phyloP scores from a whole-genome alignment of 768 basidiomycete species.

The Auriculariales sp. region DNA sequence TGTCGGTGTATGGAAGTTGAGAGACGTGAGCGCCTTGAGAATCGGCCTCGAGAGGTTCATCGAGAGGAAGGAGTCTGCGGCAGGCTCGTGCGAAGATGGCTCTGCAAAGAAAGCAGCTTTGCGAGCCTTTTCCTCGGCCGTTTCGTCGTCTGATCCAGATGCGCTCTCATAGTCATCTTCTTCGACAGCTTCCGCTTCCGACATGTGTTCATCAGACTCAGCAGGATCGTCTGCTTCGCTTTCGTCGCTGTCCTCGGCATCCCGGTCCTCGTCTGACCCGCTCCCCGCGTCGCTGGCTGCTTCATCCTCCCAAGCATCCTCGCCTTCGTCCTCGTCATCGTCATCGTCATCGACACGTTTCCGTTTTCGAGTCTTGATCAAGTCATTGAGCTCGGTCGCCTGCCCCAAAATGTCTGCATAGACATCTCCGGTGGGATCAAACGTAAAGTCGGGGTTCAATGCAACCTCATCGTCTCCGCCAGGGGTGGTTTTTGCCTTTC shows the following conservation, averaged over 20 bases:
- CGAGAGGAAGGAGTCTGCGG: conserved; percentile 63
- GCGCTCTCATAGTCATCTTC: conserved; percentile 25
- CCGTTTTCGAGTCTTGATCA: conserved; percentile 52
- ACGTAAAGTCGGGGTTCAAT: conserved; percentile 71
- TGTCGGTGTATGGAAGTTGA: conserved; percentile 75
- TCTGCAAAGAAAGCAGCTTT: conserved; percentile 71
- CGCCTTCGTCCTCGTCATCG: conserved; percentile 8
- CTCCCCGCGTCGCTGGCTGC: conserved; percentile 1
- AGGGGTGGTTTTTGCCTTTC: conserved; percentile 10
- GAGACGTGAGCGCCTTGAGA: conserved; percentile 72
- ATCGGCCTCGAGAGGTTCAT: conserved; percentile 95
- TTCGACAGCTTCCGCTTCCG: conserved; percentile 16
- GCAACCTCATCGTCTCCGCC: conserved; percentile 36
- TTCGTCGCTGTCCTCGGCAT: conserved; percentile 16
- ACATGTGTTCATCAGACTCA: conserved; percentile 10
- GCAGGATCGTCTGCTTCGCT: conserved; percentile 12
- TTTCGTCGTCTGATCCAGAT: conserved; percentile 48
- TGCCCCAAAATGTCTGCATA: conserved; percentile 40
- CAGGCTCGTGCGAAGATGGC: conserved; percentile 11
- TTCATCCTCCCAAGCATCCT: conserved; percentile 10
- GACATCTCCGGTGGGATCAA: conserved; percentile 63
- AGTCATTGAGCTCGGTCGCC: conserved; percentile 29
- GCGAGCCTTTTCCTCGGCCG: conserved; percentile 43
- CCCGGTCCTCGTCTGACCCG: conserved; percentile 17
- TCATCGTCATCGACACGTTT: conserved; percentile 31